Percentiles rank a stretch among this genome's conserved stretches.
These are phyloP conservation scores for Diplotaxis tenuifolia DNA, from an alignment of 345 rosid genomes.

Conservation along the genomic window DNA sequence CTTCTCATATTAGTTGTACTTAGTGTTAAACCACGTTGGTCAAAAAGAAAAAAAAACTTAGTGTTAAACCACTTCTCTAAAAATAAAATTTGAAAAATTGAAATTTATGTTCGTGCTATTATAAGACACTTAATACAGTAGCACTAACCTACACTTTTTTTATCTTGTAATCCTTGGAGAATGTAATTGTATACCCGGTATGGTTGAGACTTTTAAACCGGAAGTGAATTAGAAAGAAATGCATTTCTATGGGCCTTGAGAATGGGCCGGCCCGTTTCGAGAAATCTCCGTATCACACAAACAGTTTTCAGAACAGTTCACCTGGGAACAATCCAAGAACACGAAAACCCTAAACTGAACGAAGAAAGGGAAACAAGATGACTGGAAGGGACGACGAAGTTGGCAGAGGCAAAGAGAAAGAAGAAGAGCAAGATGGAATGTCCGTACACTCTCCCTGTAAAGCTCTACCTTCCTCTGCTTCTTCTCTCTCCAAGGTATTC, in stretches of 20 bases:
- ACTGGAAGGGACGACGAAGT: conserved; percentile 40
- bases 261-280: neutral
- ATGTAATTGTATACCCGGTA: too few species aligned
- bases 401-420: conserved; percentile 39
- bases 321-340: conserved; percentile 21
- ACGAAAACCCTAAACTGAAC: conserved; percentile 24
- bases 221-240: neutral
- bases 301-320: neutral
- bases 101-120: too few species aligned
- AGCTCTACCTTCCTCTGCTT: conserved; percentile 90
- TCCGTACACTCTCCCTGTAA: conserved; percentile 95
- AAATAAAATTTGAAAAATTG: too few species aligned
- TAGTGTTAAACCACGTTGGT: too few species aligned
- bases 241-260: conserved; percentile 1
- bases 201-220: neutral
- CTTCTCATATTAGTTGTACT: too few species aligned
- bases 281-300: too few species aligned
- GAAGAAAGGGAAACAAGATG: conserved; percentile 20
- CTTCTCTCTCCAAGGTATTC: conserved; percentile 85
- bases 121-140: too few species aligned
- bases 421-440: conserved; percentile 84
- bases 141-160: too few species aligned
- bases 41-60: too few species aligned
- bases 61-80: too few species aligned
- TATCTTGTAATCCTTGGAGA: too few species aligned